Evolutionary conservation across 2,329 filamentous ascomycete genomes (phyloP).

Genomic region (Epichloe brachyelytri): DNA sequence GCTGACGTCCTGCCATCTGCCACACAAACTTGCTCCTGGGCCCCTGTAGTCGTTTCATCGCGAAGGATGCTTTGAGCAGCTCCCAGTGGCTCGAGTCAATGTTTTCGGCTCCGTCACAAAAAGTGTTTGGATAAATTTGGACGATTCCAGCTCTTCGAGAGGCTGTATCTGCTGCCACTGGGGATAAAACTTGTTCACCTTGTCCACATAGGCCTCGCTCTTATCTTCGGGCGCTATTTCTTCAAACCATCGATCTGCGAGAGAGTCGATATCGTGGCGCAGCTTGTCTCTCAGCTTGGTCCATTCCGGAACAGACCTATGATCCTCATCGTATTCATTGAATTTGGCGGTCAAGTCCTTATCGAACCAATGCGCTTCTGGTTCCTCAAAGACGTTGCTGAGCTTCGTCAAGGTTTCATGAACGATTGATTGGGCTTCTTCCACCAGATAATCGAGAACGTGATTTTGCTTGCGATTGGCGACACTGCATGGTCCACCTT

Average conservation of each 20-base stretch:
- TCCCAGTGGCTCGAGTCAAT: constrained; percentile 28
- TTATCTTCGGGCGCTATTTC: constrained; percentile 2
- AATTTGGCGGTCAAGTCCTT: not conserved
- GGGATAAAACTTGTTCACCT: constrained; percentile 24
- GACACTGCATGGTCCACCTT: too few relatives aligned
- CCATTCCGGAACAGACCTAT: constrained; percentile 15
- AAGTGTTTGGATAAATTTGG: constrained; percentile 15
- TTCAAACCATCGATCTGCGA: constrained; percentile 21
- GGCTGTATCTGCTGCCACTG: constrained; percentile 31
- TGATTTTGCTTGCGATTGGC: not conserved
- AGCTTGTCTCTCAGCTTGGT: constrained; percentile 4
- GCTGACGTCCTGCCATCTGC: constrained; percentile 34
- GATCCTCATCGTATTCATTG: not conserved
- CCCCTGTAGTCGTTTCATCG: constrained; percentile 26
- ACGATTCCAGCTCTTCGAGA: constrained; percentile 10
- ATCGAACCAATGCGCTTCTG: not conserved
- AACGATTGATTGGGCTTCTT: not conserved
- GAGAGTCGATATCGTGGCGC: constrained; percentile 16
- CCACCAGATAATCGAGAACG: not conserved
- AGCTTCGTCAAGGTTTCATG: not conserved
- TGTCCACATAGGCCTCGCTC: constrained; percentile 12
- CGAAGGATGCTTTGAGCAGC: constrained; percentile 36
- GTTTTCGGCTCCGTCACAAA: constrained; percentile 15
- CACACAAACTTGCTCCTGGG: constrained; percentile 25
- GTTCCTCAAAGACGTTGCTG: not conserved